phyloP scores from a whole-genome alignment of 2,329 filamentous ascomycete species.

The Aureobasidium sp. region DNA sequence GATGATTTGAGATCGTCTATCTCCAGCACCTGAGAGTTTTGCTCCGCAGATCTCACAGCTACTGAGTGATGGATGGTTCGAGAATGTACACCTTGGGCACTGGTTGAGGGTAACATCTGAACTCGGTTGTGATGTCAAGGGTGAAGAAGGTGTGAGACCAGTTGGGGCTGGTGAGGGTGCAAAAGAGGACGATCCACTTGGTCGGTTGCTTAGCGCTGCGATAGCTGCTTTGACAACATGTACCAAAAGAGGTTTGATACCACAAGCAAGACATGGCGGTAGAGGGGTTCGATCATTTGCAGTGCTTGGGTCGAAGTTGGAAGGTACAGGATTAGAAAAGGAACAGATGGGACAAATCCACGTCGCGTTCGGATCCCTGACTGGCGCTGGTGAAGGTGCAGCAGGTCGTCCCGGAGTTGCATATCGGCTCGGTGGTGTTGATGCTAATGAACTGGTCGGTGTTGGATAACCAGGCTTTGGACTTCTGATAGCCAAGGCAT shows the following conservation, averaged over 20 bases:
- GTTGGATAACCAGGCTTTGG: constrained; percentile 42
- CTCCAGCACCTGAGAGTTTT: constrained; percentile 53
- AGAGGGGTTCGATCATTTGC: constrained; percentile 73
- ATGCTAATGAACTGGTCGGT: constrained; percentile 42
- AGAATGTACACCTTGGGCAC: constrained; percentile 87
- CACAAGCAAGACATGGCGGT: constrained; percentile 84
- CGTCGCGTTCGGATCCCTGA: constrained; percentile 56
- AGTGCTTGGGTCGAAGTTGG: constrained; percentile 82
- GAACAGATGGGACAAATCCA: constrained; percentile 97
- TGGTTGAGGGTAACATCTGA: not conserved
- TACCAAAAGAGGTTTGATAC: constrained; percentile 80
- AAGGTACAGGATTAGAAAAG: constrained; percentile 85
- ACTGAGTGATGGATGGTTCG: constrained; percentile 79
- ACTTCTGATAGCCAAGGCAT: constrained; percentile 51
- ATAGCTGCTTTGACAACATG: constrained; percentile 84
- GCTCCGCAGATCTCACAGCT: constrained; percentile 89
- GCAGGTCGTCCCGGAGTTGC: constrained; percentile 35
- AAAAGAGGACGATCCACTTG: constrained; percentile 19
- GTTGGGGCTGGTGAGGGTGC: not conserved
- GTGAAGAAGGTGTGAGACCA: not conserved
- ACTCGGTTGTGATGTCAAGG: not conserved
- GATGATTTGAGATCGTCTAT: constrained; percentile 36
- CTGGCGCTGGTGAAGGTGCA: constrained; percentile 42
- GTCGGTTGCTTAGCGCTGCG: constrained; percentile 58
- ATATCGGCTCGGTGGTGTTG: constrained; percentile 39